A percentile compares a stretch with the other conserved stretches of the same genome.
These are phyloP conservation scores for Mucor sp. DNA, from an alignment of 371 early-diverging fungal species.

Conservation along the genomic window DNA sequence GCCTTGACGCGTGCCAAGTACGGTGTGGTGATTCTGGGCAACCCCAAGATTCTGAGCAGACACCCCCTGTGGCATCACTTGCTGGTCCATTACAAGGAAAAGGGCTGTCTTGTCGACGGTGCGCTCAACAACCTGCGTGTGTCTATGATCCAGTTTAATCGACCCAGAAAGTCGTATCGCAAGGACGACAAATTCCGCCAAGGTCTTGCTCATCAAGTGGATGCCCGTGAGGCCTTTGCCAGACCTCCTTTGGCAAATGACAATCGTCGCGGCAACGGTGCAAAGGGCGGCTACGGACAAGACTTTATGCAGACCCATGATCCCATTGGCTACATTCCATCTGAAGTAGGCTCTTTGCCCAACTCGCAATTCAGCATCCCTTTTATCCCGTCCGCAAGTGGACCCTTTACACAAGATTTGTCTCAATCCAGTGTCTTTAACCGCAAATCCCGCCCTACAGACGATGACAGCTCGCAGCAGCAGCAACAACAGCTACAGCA, in stretches of 20 bases:
- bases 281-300: conserved; percentile 45
- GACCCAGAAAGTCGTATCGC: conserved; percentile 68
- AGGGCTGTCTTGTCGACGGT: conserved; percentile 93
- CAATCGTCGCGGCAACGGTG: conserved; percentile 48
- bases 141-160: conserved; percentile 83
- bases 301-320: conserved; percentile 63
- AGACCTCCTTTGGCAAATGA: conserved; percentile 59
- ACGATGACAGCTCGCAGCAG: conserved; percentile 17
- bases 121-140: conserved; percentile 85
- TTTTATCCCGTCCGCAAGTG: conserved; percentile 63
- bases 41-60: conserved; percentile 93
- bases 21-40: conserved; percentile 95
- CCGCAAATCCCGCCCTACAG: conserved; percentile 38
- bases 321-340: conserved; percentile 62
- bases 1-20: conserved; percentile 97
- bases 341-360: conserved; percentile 57
- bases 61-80: conserved; percentile 97
- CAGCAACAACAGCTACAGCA: not conserved
- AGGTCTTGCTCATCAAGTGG: conserved; percentile 66
- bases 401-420: conserved; percentile 73
- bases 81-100: conserved; percentile 90
- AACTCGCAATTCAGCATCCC: conserved; percentile 66
- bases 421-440: conserved; percentile 56
- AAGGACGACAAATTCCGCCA: conserved; percentile 69
- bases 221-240: conserved; percentile 71